Percentiles rank a stretch among this genome's conserved stretches.
Evolutionary conservation across 108 stramenopile species (phyloP).

Genomic region (Cyclotella baltica): DNA sequence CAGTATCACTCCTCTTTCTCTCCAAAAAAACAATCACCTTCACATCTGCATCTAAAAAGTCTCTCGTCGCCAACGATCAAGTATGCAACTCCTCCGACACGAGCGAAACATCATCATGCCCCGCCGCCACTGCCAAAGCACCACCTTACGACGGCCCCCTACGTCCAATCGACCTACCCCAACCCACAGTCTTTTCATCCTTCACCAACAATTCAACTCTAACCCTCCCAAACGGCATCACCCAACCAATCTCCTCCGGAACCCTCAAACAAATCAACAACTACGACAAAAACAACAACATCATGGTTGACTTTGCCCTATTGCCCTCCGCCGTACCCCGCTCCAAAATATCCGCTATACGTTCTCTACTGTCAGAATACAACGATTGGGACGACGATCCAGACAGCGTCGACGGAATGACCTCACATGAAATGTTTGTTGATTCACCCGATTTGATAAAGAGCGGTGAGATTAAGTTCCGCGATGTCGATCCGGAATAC

Average conservation of each 20-base stretch:
- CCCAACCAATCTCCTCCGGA: background rate
- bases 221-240: background rate
- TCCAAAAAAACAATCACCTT: too few species aligned
- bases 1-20: too few species aligned
- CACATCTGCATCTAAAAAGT: too few species aligned
- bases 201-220: background rate
- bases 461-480: background rate
- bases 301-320: background rate
- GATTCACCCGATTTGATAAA: too few species aligned
- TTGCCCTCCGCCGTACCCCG: background rate
- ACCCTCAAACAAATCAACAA: background rate
- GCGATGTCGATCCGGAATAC: conserved; percentile 2
- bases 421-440: conserved; percentile 1
- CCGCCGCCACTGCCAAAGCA: too few species aligned
- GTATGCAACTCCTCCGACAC: too few species aligned
- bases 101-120: too few species aligned
- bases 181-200: background rate
- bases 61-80: too few species aligned
- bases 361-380: background rate
- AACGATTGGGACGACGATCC: conserved; percentile 10
- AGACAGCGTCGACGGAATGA: conserved; percentile 3
- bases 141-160: background rate
- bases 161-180: background rate
- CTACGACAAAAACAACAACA: background rate
- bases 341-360: background rate